A percentile compares a stretch with the other conserved stretches of the same genome.
phyloP scores from a whole-genome alignment of 2,329 filamentous ascomycete species.

The Claviceps pusilla region DNA sequence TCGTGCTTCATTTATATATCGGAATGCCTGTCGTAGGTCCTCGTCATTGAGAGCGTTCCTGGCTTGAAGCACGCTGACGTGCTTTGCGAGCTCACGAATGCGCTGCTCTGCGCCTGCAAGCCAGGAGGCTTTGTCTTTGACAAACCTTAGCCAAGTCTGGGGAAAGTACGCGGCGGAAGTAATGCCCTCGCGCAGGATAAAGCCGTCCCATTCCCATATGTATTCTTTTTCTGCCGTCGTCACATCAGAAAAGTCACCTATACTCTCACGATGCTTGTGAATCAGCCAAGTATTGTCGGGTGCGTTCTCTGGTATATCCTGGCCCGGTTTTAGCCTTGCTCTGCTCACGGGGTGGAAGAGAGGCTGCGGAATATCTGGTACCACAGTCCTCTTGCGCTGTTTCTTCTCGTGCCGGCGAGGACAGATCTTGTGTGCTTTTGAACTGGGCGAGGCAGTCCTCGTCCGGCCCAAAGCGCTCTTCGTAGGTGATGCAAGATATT shows the following conservation, averaged over 20 bases:
- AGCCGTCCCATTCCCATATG: constrained; percentile 43
- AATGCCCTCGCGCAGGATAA: constrained; percentile 34
- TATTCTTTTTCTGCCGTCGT: constrained; percentile 40
- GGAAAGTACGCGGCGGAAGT: constrained; percentile 38
- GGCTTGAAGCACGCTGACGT: constrained; percentile 35
- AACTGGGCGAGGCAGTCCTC: constrained; percentile 12
- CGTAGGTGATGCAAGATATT: constrained; percentile 12
- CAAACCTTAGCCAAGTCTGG: constrained; percentile 36
- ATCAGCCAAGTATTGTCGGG: constrained; percentile 40
- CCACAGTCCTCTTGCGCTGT: constrained; percentile 19
- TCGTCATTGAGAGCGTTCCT: constrained; percentile 31
- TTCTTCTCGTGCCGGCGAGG: constrained; percentile 6
- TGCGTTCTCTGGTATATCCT: constrained; percentile 27
- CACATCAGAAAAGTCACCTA: constrained; percentile 42
- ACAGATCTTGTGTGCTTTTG: constrained; percentile 7
- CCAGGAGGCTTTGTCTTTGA: constrained; percentile 36
- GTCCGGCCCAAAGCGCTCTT: constrained; percentile 11
- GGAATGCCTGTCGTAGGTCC: constrained; percentile 27
- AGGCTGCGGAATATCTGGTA: constrained; percentile 35
- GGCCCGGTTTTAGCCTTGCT: constrained; percentile 32
- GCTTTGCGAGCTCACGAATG: constrained; percentile 40
- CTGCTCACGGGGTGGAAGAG: constrained; percentile 46
- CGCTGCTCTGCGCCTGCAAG: constrained; percentile 32
- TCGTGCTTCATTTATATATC: constrained; percentile 28
- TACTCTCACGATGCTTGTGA: constrained; percentile 43